A percentile compares a stretch with the other conserved stretches of the same genome.
These are phyloP conservation scores for Erodium maritimum DNA, from an alignment of 345 rosid genomes.

Conservation along the genomic window DNA sequence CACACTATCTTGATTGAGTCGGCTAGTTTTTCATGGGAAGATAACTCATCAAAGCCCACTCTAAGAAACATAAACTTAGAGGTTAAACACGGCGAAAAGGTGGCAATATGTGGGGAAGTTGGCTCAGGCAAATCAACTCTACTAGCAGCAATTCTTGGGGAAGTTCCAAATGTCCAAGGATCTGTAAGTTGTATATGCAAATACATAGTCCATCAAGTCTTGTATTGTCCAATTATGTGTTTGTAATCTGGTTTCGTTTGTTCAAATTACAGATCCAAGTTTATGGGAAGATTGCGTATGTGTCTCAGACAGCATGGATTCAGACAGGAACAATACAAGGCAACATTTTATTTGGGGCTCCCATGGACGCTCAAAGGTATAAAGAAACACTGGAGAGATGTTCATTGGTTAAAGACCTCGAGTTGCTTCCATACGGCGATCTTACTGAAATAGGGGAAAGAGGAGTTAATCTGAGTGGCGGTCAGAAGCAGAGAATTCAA, in stretches of 20 bases:
- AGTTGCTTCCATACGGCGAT: constrained; percentile 79
- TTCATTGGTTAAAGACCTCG: constrained; percentile 79
- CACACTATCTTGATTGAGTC: constrained; percentile 37
- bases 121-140: constrained; percentile 96
- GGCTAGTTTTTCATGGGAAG: constrained; percentile 81
- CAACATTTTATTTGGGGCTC: constrained; percentile 69
- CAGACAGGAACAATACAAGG: constrained; percentile 81
- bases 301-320: constrained; percentile 95
- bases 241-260: constrained; percentile 3
- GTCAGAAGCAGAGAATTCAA: constrained; percentile 94
- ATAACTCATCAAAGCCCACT: constrained; percentile 37
- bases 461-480: constrained; percentile 96
- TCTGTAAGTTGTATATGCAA: constrained; percentile 29
- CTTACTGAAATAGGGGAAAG: constrained; percentile 96
- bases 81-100: constrained; percentile 53
- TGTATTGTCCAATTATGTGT: not conserved
- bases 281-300: constrained; percentile 68
- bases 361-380: constrained; percentile 57
- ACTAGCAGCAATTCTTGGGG: constrained; percentile 85
- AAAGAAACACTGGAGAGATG: constrained; percentile 68
- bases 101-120: constrained; percentile 93
- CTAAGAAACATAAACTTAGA: constrained; percentile 48
- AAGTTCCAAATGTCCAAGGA: constrained; percentile 58
- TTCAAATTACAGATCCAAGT: constrained; percentile 45
- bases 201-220: no score